A percentile compares a stretch with the other conserved stretches of the same genome.
Evolutionary conservation across 148 eudicot species (phyloP).

Genomic region (Diospyros kaki): DNA sequence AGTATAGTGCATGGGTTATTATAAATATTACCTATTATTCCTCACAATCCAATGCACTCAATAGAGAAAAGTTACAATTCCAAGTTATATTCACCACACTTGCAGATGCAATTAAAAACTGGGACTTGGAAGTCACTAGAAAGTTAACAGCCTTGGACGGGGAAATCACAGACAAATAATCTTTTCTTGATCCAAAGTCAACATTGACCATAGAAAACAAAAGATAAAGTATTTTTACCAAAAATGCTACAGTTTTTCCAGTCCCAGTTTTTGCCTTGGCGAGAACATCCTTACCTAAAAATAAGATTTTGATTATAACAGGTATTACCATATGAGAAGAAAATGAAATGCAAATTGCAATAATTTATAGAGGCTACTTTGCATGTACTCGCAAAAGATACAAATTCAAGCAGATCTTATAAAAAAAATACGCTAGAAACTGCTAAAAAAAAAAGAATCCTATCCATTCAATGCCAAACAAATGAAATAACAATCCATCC

Average conservation of each 20-base stretch:
- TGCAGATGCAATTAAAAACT: neutral
- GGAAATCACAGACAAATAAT: neutral
- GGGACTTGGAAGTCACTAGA: neutral
- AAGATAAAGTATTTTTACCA: conserved; percentile 47
- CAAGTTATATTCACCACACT: neutral
- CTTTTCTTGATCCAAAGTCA: neutral
- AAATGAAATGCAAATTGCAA: neutral
- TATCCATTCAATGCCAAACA: neutral
- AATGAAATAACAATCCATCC: neutral
- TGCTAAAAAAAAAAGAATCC: conserved; percentile 8
- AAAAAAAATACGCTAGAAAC: neutral
- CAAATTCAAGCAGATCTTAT: neutral
- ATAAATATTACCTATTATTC: neutral
- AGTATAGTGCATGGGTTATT: neutral
- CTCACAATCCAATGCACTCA: neutral
- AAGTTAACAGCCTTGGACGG: neutral
- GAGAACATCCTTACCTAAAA: conserved; percentile 92
- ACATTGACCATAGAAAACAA: neutral
- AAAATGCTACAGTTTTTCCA: conserved; percentile 98
- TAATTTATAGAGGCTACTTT: neutral
- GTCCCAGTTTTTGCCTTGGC: conserved; percentile 99
- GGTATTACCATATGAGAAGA: neutral
- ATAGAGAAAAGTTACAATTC: neutral
- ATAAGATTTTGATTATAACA: conserved; percentile 4
- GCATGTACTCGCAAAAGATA: neutral